Conservation (phyloP, 139 green algal species). For the Volvox africanus region DNA sequence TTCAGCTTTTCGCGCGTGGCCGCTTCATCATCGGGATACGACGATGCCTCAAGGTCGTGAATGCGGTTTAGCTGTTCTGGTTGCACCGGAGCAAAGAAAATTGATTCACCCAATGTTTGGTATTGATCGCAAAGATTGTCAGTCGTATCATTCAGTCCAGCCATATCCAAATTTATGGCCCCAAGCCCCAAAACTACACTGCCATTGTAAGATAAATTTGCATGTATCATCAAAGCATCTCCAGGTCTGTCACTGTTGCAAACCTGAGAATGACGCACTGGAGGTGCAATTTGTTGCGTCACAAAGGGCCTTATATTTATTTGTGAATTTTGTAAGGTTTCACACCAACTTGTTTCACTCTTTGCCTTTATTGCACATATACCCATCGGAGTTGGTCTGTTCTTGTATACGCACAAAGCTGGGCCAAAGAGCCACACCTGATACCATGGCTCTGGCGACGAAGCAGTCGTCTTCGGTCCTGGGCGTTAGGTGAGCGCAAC, state of each 20-base stretch:
- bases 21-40: slow-evolving; percentile 47
- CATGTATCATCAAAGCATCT: no score
- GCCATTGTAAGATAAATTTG: no score
- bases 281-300: not conserved
- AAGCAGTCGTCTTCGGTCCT: slow-evolving; percentile 19
- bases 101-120: not conserved
- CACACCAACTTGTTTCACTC: not conserved
- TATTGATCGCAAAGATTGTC: not conserved
- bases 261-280: not conserved
- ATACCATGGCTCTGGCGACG: slow-evolving; percentile 27
- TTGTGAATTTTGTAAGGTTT: not conserved
- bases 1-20: slow-evolving; percentile 49
- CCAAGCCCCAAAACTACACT: no score
- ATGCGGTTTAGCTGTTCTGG: slow-evolving; percentile 18
- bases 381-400: not conserved
- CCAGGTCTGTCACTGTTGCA: no score
- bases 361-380: not conserved
- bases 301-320: not conserved
- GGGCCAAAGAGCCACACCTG: slow-evolving; percentile 2
- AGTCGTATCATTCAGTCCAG: no score
- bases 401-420: not conserved
- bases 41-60: not conserved
- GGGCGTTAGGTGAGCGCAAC: slow-evolving; percentile 4
- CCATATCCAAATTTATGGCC: no score
- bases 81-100: slow-evolving; percentile 30